A percentile compares a stretch with the other conserved stretches of the same genome.
Evolutionary conservation across 257 asterid genomes (phyloP).

Genomic region (Salvia hispanica): DNA sequence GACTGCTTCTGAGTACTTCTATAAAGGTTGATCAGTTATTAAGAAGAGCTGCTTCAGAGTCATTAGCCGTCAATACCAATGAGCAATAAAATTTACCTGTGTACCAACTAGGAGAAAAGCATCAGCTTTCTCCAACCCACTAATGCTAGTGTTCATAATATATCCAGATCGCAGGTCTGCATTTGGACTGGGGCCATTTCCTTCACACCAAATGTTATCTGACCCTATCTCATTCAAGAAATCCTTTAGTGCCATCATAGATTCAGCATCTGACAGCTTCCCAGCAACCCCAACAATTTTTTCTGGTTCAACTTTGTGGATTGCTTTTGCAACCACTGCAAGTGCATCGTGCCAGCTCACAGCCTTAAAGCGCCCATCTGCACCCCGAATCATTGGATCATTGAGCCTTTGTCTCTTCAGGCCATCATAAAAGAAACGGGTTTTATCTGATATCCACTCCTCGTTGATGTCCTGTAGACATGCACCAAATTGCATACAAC

Average conservation of each 20-base stretch:
- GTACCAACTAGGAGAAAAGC: slow-evolving; percentile 95
- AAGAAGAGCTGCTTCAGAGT: neutral
- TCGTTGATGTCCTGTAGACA: slow-evolving; percentile 84
- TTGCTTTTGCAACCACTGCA: slow-evolving; percentile 78
- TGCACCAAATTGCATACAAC: slow-evolving; percentile 26
- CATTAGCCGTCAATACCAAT: slow-evolving; percentile 18
- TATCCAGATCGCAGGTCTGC: slow-evolving; percentile 97
- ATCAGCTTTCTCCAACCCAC: slow-evolving; percentile 96
- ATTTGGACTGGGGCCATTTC: slow-evolving; percentile 78
- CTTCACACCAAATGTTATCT: slow-evolving; percentile 91
- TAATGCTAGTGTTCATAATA: slow-evolving; percentile 85
- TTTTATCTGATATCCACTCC: slow-evolving; percentile 99
- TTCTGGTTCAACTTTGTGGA: slow-evolving; percentile 73
- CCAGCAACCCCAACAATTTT: slow-evolving; percentile 98
- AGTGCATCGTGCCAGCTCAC: slow-evolving; percentile 98
- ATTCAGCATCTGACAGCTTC: slow-evolving; percentile 93
- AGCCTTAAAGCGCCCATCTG: slow-evolving; percentile 92
- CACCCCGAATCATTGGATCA: slow-evolving; percentile 96
- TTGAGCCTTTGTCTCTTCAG: slow-evolving; percentile 96
- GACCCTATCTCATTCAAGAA: slow-evolving; percentile 90
- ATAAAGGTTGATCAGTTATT: neutral
- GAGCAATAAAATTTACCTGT: slow-evolving; percentile 60
- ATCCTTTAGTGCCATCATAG: slow-evolving; percentile 94
- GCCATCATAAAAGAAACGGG: slow-evolving; percentile 97
- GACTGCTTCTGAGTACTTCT: neutral